A percentile compares a stretch with the other conserved stretches of the same genome.
Evolutionary conservation across 2,329 filamentous ascomycete species (phyloP).

Genomic region (Ophiocordyceps camponoti-floridani): DNA sequence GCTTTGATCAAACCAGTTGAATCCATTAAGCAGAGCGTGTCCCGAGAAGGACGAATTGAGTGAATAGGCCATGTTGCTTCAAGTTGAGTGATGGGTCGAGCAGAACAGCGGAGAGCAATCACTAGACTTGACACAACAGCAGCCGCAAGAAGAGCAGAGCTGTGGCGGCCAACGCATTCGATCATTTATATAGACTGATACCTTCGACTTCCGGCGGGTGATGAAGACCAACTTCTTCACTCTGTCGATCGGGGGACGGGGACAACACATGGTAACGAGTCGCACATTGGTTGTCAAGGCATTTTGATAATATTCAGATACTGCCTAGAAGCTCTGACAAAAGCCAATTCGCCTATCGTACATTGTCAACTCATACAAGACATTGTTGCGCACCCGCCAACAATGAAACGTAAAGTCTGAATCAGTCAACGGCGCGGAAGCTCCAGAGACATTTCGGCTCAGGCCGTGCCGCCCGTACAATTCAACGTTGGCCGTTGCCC

Average conservation of each 20-base stretch:
- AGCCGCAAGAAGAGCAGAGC: neutral
- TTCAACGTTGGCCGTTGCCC: neutral
- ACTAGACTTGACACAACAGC: neutral
- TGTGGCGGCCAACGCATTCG: neutral
- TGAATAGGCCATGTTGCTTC: conserved; percentile 16
- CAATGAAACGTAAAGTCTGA: neutral
- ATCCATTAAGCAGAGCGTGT: conserved; percentile 24
- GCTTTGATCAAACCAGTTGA: conserved; percentile 27
- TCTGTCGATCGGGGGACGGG: neutral
- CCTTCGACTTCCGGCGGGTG: neutral
- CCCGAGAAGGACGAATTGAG: conserved; percentile 24
- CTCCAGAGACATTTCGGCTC: neutral
- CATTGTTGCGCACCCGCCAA: neutral
- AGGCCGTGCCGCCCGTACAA: neutral
- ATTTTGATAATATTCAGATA: neutral
- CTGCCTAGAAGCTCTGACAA: neutral
- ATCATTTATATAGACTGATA: neutral
- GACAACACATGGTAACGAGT: neutral
- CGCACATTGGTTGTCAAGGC: neutral
- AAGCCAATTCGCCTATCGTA: neutral
- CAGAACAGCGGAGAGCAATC: no score
- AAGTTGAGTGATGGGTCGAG: neutral
- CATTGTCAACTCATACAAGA: neutral
- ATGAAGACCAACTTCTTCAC: neutral
- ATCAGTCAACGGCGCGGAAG: neutral